These are phyloP conservation scores for Phytophthora tentaculata DNA, from an alignment of 352 stramenopile species.

Conservation along the genomic window DNA sequence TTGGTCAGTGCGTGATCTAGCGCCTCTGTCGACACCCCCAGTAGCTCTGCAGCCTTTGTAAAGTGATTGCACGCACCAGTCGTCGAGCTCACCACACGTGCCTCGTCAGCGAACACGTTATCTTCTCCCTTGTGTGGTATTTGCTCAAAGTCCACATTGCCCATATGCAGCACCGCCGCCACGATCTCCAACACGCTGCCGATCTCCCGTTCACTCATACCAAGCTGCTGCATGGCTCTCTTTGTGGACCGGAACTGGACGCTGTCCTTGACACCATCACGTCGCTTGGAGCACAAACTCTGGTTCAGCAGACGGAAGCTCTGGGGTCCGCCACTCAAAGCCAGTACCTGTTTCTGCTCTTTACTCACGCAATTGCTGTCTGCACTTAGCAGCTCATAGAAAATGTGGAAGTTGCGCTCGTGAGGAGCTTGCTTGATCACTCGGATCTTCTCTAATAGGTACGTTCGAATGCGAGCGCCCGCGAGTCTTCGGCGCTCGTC, in stretches of 20 bases:
- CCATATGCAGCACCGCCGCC: conserved; percentile 86
- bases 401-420: conserved; percentile 91
- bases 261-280: conserved; percentile 71
- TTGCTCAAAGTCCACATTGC: conserved; percentile 82
- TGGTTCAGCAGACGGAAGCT: conserved; percentile 78
- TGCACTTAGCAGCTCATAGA: conserved; percentile 83
- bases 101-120: conserved; percentile 40
- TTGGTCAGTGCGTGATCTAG: conserved; percentile 71
- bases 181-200: conserved; percentile 76
- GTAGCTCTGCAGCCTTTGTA: conserved; percentile 53
- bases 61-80: conserved; percentile 45
- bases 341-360: conserved; percentile 42
- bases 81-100: conserved; percentile 21
- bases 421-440: conserved; percentile 78
- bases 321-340: conserved; percentile 36
- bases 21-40: conserved; percentile 62
- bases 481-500: conserved; percentile 41
- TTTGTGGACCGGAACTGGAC: conserved; percentile 67
- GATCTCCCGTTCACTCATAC: conserved; percentile 66
- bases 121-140: conserved; percentile 34
- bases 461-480: conserved; percentile 89
- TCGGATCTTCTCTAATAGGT: conserved; percentile 95
- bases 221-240: conserved; percentile 81
- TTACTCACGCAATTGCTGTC: conserved; percentile 33
- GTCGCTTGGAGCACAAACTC: conserved; percentile 67